phyloP scores from a whole-genome alignment of 768 basidiomycete genomes.

The Tricholoma terreum region DNA sequence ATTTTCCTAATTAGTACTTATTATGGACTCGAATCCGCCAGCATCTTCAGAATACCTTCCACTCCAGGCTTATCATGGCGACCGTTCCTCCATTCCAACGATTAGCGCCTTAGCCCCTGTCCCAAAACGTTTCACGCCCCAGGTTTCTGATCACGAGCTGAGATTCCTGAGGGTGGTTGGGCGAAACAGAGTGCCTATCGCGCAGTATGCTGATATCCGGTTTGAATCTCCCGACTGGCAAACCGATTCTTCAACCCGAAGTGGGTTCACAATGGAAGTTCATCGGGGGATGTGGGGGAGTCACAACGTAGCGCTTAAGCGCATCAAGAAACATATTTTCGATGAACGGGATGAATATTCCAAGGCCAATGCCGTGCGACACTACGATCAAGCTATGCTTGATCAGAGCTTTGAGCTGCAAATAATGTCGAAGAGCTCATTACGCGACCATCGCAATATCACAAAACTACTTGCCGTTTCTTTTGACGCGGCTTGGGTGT shows the following conservation, averaged over 20 bases:
- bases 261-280: not conserved
- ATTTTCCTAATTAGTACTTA: not conserved
- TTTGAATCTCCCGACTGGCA: not conserved
- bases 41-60: conserved; percentile 3
- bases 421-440: not conserved
- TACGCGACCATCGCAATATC: conserved; percentile 3
- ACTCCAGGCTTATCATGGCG: not conserved
- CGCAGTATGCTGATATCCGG: not conserved
- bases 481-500: not conserved
- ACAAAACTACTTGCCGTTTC: conserved; percentile 1
- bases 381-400: not conserved
- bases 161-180: conserved; percentile 4
- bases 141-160: not conserved
- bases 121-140: not conserved
- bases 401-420: conserved; percentile 5
- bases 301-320: conserved; percentile 1
- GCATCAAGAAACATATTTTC: not conserved
- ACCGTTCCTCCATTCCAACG: not conserved
- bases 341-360: not conserved
- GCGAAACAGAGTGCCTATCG: not conserved
- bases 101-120: not conserved
- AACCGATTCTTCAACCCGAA: not conserved
- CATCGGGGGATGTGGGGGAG: not conserved
- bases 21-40: not conserved
- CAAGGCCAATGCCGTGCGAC: not conserved